Evolutionary conservation across 108 stramenopile genomes (phyloP), one percentile per base, ranked within the genome.

Genomic region (Nitzschia sp.): DNA sequence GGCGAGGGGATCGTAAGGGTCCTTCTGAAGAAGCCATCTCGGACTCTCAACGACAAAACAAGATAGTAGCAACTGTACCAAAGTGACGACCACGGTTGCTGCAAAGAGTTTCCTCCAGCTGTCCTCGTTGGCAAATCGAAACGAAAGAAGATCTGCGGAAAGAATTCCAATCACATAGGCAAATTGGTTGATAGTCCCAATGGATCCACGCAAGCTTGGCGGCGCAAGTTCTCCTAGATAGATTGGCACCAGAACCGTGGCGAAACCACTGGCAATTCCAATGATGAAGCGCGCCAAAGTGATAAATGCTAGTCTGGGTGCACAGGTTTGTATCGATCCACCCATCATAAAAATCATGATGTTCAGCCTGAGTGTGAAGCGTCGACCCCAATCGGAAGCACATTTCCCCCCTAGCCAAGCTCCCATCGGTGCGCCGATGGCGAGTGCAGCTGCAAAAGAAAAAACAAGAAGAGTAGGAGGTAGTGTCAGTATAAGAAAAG

Each of bases 151-250:
- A 52, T 78, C 63, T 32, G 63, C 59, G 3, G 57, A 77, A 8
- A 93, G 79, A 21, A 96, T 92, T 13, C 81, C 81, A 19, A 63
- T 32, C 25, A 65, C 91, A 82, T 56, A 72, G 56, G 63, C 81
- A 64, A 71, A 89, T 64, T 68, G 89, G 62, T 71, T 92, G 26
- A 88, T 28, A 8, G 91, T 91, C 2, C 95, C 95, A 29, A 96
- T 61, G 19, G 90, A 73, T 2, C 94, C 92, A 19, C 92, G 79
- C 8, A 93, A 45, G 2, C 76, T 75, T 26, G 84, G 86, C 2
- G 90, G 90, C 36, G 90, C 83, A 4, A 93, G 63, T 55, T 96
- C 95, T 1, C 90, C 89, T 26, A 96, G 72, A 61, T 90, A 93
- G 1, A 91, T 73, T 17, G 92, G 95, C 3, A 85, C 75, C 8